Conservation (phyloP, 176 grass and related monocot genomes). For the Triticum turgidum region DNA sequence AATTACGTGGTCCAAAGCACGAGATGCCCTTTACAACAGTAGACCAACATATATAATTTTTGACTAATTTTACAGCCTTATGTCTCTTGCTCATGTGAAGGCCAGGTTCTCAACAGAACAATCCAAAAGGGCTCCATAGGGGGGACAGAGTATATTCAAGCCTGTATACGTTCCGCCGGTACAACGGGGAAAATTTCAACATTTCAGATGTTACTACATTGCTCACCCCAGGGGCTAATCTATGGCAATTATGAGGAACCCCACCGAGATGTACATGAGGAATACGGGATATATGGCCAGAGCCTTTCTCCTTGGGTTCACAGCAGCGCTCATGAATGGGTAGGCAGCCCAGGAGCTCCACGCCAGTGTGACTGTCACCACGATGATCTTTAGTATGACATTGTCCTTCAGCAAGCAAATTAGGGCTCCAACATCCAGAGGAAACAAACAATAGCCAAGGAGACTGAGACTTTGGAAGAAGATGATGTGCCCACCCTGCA, state of each 20-base stretch:
- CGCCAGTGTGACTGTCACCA: slow-evolving; percentile 74
- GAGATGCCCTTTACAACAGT: slow-evolving; percentile 39
- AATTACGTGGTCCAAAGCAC: slow-evolving; percentile 31
- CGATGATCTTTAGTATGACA: slow-evolving; percentile 80
- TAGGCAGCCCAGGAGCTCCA: slow-evolving; percentile 99
- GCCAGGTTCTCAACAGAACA: slow-evolving; percentile 35
- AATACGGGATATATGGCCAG: slow-evolving; percentile 89
- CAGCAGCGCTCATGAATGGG: slow-evolving; percentile 98
- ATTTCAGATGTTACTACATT: slow-evolving; percentile 25
- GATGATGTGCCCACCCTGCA: slow-evolving; percentile 96
- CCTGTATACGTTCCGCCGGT: slow-evolving; percentile 33
- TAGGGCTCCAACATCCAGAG: slow-evolving; percentile 81
- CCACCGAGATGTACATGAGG: slow-evolving; percentile 97
- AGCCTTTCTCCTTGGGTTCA: slow-evolving; percentile 95
- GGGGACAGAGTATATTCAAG: slow-evolving; percentile 32
- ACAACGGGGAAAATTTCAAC: slow-evolving; percentile 27
- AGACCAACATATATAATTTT: slow-evolving; percentile 40
- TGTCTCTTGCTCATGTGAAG: slow-evolving; percentile 11
- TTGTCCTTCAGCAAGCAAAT: slow-evolving; percentile 89
- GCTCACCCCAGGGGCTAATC: slow-evolving; percentile 42
- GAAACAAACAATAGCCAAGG: slow-evolving; percentile 96
- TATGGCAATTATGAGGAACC: slow-evolving; percentile 95
- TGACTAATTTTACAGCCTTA: slow-evolving; percentile 44
- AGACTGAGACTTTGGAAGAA: slow-evolving; percentile 99
- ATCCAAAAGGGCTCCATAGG: background rate